These are phyloP conservation scores for Geotrichum reessii DNA, from an alignment of 1,139 yeast genomes.

Conservation along the genomic window DNA sequence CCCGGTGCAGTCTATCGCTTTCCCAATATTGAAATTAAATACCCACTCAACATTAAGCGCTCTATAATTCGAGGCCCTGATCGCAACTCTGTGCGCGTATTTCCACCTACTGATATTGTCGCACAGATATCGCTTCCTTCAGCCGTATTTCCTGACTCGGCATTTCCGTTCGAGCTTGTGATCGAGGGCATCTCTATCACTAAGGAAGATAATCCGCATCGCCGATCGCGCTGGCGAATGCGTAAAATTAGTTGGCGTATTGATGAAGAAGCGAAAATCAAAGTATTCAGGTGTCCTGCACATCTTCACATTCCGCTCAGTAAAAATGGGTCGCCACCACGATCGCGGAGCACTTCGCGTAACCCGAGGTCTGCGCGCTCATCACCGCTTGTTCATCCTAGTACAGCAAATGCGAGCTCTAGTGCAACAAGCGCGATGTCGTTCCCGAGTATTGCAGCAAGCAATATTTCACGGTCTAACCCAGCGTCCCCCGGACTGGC, in stretches of 20 bases:
- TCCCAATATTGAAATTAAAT: slow-evolving; percentile 1
- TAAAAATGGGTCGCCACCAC: background rate
- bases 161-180: slow-evolving; percentile 74
- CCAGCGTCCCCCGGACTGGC: background rate
- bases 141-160: slow-evolving; percentile 80
- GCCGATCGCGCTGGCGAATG: slow-evolving; percentile 82
- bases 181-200: slow-evolving; percentile 64
- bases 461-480: background rate
- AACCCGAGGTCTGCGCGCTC: background rate
- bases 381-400: background rate
- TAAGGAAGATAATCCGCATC: slow-evolving; percentile 30
- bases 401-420: background rate
- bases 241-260: slow-evolving; percentile 82
- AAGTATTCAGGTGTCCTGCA: slow-evolving; percentile 34
- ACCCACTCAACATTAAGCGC: slow-evolving; percentile 68
- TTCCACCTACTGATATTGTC: slow-evolving; percentile 90
- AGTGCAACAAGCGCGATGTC: background rate
- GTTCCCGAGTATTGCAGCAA: background rate
- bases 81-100: slow-evolving; percentile 77
- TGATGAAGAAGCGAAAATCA: slow-evolving; percentile 70
- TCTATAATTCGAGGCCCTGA: slow-evolving; percentile 80
- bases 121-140: slow-evolving; percentile 85
- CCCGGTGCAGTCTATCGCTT: slow-evolving; percentile 4
- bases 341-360: background rate
- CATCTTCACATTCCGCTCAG: slow-evolving; percentile 10